These are phyloP conservation scores for Botrytis cinerea DNA, from an alignment of 2,329 filamentous ascomycete genomes.

Conservation along the genomic window DNA sequence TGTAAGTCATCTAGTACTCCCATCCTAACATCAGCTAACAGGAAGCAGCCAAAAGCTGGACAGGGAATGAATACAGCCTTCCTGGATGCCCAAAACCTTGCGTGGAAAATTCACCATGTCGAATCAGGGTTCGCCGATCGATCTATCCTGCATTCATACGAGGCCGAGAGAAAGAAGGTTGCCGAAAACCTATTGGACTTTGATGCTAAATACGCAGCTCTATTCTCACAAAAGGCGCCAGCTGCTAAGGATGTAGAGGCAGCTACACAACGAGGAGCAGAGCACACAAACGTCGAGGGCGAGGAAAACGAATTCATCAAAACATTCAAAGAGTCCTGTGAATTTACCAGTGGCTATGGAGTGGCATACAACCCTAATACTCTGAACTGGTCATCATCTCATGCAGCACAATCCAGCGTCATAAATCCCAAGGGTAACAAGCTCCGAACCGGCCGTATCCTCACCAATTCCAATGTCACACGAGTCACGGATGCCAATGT, in stretches of 20 bases:
- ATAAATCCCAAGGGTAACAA: constrained; percentile 67
- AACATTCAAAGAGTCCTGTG: constrained; percentile 87
- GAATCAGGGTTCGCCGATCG: constrained; percentile 78
- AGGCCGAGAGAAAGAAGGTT: constrained; percentile 79
- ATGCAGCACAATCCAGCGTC: constrained; percentile 69
- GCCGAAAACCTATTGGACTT: constrained; percentile 84
- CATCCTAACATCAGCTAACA: not conserved
- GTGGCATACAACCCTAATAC: constrained; percentile 81
- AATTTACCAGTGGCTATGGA: constrained; percentile 90
- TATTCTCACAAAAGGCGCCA: constrained; percentile 80
- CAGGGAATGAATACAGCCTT: constrained; percentile 83
- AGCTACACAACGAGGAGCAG: constrained; percentile 50
- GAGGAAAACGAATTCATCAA: constrained; percentile 80
- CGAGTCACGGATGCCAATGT: constrained; percentile 86
- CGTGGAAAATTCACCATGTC: constrained; percentile 94
- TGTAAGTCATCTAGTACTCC: constrained; percentile 47
- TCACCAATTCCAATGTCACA: constrained; percentile 79
- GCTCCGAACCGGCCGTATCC: constrained; percentile 71
- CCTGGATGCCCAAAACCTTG: constrained; percentile 81
- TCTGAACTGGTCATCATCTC: constrained; percentile 78
- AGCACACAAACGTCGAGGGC: constrained; percentile 36
- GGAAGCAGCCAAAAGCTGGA: constrained; percentile 66
- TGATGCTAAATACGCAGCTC: constrained; percentile 83
- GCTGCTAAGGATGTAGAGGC: constrained; percentile 71
- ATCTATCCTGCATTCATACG: constrained; percentile 78